Conservation (phyloP, 2,329 filamentous ascomycete species). For the Ascochyta viciae-villosae region DNA sequence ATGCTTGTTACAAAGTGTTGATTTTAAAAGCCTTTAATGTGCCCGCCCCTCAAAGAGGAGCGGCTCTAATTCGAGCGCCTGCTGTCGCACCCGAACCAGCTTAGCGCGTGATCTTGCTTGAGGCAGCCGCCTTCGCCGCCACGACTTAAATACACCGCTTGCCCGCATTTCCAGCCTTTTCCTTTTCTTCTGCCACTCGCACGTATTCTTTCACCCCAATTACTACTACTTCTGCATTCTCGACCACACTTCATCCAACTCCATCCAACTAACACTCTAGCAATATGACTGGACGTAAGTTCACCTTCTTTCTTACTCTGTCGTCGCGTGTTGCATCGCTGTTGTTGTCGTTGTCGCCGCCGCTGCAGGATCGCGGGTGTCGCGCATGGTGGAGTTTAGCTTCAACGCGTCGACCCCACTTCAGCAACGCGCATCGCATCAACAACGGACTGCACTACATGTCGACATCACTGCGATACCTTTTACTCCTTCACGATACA, state of each 20-base stretch:
- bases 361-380: conserved; percentile 15
- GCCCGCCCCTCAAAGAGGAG: conserved; percentile 1
- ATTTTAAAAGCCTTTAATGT: conserved; percentile 31
- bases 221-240: conserved; percentile 1
- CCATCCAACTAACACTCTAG: conserved; percentile 29
- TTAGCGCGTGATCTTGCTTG: conserved; percentile 34
- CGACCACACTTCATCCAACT: conserved; percentile 9
- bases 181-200: conserved; percentile 26
- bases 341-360: conserved; percentile 22
- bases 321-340: conserved; percentile 22
- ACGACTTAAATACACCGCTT: conserved; percentile 31
- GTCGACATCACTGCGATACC: conserved; percentile 20
- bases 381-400: conserved; percentile 35
- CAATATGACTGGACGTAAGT: conserved; percentile 56
- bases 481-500: conserved; percentile 15
- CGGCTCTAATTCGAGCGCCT: conserved; percentile 23
- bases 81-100: conserved; percentile 27
- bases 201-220: conserved; percentile 21
- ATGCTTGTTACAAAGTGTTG: conserved; percentile 22
- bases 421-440: conserved; percentile 22
- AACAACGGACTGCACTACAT: conserved; percentile 21
- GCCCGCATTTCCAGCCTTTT: conserved; percentile 21
- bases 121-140: conserved; percentile 30
- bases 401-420: conserved; percentile 29
- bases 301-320: conserved; percentile 17